A percentile compares a stretch with the other conserved stretches of the same genome.
phyloP scores from a whole-genome alignment of 495 filamentous ascomycete species.

The Xylaria intraflava region DNA sequence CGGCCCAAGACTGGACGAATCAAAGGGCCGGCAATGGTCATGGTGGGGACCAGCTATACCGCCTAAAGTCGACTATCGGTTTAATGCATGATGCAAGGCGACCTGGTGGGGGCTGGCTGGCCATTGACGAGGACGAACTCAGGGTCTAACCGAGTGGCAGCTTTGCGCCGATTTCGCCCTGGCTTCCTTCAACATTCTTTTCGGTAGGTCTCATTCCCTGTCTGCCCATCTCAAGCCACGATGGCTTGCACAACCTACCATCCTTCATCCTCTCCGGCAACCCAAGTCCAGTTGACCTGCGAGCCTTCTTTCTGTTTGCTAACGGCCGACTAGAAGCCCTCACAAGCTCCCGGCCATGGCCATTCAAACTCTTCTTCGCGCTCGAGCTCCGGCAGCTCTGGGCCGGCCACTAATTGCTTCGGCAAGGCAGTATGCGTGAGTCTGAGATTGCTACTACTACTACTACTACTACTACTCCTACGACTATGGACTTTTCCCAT shows the following conservation, averaged over 20 bases:
- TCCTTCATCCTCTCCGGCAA: not conserved
- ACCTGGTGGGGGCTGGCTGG: not conserved
- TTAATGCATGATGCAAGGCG: not conserved
- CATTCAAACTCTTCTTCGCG: slow-evolving; percentile 32
- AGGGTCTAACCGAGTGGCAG: too few species aligned
- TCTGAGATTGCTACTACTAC: not conserved
- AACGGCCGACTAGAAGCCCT: not conserved
- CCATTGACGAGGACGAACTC: not conserved
- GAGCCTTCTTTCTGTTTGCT: not conserved
- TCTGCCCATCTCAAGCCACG: too few species aligned
- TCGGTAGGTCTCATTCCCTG: too few species aligned
- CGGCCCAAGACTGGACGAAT: not conserved
- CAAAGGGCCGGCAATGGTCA: slow-evolving; percentile 7
- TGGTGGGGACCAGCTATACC: not conserved
- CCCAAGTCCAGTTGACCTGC: not conserved
- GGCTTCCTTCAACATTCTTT: not conserved
- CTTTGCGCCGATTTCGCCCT: slow-evolving; percentile 13
- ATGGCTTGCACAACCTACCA: too few species aligned
- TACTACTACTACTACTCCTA: not conserved
- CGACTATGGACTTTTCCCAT: slow-evolving; percentile 1
- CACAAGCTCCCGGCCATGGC: slow-evolving; percentile 24
- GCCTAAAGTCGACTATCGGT: not conserved
- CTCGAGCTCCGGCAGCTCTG: slow-evolving; percentile 36
- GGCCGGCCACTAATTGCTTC: slow-evolving; percentile 26
- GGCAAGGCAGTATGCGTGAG: slow-evolving; percentile 35